Conservation (phyloP, 805 yeast genomes). For the Kodamaea hsintzibuensis region DNA sequence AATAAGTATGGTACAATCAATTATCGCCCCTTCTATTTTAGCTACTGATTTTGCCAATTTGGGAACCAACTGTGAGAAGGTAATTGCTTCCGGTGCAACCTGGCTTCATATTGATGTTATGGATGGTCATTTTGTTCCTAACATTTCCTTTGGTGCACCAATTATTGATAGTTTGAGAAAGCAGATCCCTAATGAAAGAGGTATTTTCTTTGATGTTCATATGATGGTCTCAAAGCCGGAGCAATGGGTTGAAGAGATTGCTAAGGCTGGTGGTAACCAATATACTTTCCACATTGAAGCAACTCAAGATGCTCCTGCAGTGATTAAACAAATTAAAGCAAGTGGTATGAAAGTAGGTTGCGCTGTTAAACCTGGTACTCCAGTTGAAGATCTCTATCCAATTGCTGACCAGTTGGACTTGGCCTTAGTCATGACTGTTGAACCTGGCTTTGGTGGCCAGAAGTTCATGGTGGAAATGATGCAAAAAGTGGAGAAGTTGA, state of each 20-base stretch:
- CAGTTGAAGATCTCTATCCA: constrained; percentile 78
- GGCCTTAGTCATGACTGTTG: constrained; percentile 98
- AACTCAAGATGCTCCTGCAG: constrained; percentile 70
- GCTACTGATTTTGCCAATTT: constrained; percentile 90
- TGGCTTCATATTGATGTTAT: constrained; percentile 98
- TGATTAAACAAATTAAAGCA: constrained; percentile 72
- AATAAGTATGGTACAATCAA: constrained; percentile 61
- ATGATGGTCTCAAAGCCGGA: constrained; percentile 97
- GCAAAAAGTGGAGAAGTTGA: constrained; percentile 84
- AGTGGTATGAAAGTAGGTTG: constrained; percentile 92
- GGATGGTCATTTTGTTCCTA: constrained; percentile 99
- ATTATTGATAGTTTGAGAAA: constrained; percentile 76
- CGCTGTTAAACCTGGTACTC: constrained; percentile 92
- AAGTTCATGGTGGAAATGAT: constrained; percentile 94
- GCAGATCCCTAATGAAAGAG: constrained; percentile 66
- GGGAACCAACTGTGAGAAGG: constrained; percentile 82
- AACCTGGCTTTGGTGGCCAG: constrained; percentile 99
- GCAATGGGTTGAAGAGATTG: constrained; percentile 90
- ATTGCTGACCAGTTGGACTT: constrained; percentile 79
- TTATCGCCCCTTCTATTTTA: constrained; percentile 91
- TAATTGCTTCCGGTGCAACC: constrained; percentile 81
- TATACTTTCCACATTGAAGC: constrained; percentile 97
- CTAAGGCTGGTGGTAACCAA: constrained; percentile 92
- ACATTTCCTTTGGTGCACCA: constrained; percentile 92
- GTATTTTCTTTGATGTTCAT: constrained; percentile 83